phyloP scores from a whole-genome alignment of 352 stramenopile species.

The Phytopythium cucurbitacearum region DNA sequence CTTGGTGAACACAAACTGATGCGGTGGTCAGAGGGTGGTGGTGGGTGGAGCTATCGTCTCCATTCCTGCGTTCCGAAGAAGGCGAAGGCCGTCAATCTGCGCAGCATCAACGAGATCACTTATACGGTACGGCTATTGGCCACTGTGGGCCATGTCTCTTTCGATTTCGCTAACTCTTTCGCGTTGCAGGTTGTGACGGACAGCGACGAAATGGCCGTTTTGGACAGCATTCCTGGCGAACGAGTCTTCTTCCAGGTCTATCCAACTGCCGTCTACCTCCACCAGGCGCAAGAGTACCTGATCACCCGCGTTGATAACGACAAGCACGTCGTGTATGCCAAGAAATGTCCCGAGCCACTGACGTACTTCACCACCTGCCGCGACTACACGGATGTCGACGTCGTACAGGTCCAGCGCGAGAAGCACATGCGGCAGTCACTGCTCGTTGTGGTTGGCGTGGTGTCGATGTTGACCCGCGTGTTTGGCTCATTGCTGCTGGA shows the following conservation, averaged over 20 bases:
- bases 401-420: constrained; percentile 59
- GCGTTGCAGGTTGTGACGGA: constrained; percentile 44
- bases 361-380: constrained; percentile 86
- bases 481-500: constrained; percentile 84
- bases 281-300: constrained; percentile 89
- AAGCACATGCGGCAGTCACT: constrained; percentile 9
- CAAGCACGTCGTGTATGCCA: constrained; percentile 61
- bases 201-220: constrained; percentile 37
- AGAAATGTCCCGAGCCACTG: constrained; percentile 51
- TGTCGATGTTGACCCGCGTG: constrained; percentile 78
- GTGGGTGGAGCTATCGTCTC: constrained; percentile 36
- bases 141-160: neutral
- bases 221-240: constrained; percentile 87
- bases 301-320: constrained; percentile 82
- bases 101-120: constrained; percentile 59
- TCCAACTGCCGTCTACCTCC: constrained; percentile 88
- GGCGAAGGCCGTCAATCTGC: constrained; percentile 50
- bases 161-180: neutral
- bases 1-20: constrained; percentile 45
- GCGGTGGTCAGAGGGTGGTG: constrained; percentile 17
- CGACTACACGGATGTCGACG: constrained; percentile 87
- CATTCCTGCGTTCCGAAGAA: constrained; percentile 64
- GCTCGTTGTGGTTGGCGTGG: constrained; percentile 55
- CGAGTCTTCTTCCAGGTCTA: constrained; percentile 91
- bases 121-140: constrained; percentile 30